These are phyloP conservation scores for Oryza meyeriana DNA, from an alignment of 176 grass and related monocot genomes.

Conservation along the genomic window DNA sequence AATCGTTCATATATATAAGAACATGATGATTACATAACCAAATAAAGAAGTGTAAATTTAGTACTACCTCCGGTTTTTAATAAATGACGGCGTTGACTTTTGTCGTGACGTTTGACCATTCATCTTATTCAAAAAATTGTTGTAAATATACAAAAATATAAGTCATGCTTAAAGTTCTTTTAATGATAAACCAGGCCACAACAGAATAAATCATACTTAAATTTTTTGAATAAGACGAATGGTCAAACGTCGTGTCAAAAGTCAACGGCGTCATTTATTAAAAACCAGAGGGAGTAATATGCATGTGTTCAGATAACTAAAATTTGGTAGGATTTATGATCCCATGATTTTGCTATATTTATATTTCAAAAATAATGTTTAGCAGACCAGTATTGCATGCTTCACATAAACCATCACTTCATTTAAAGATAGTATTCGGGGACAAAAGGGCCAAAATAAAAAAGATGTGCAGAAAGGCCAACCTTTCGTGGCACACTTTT, in stretches of 20 bases:
- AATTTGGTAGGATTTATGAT: not conserved
- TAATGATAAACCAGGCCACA: no score
- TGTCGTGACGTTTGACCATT: no score
- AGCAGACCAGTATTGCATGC: not conserved
- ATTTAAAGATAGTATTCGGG: not conserved
- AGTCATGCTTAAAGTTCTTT: no score
- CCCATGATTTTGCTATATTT: not conserved
- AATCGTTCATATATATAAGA: not conserved
- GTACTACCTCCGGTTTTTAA: no score
- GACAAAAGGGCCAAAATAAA: not conserved
- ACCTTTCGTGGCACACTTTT: slow-evolving; percentile 81
- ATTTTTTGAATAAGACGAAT: no score
- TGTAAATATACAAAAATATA: no score
- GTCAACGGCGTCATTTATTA: no score
- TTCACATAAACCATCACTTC: not conserved
- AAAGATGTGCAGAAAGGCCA: slow-evolving; percentile 29
- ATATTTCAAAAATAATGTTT: not conserved
- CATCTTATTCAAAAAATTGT: no score
- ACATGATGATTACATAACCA: not conserved
- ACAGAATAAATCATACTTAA: no score
- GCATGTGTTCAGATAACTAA: not conserved
- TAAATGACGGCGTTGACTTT: no score
- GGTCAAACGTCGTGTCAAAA: no score
- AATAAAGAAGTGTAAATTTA: not conserved
- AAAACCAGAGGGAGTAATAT: no score